Evolutionary conservation across 2,329 filamentous ascomycete species (phyloP).

Genomic region (Trichoderma sp.): DNA sequence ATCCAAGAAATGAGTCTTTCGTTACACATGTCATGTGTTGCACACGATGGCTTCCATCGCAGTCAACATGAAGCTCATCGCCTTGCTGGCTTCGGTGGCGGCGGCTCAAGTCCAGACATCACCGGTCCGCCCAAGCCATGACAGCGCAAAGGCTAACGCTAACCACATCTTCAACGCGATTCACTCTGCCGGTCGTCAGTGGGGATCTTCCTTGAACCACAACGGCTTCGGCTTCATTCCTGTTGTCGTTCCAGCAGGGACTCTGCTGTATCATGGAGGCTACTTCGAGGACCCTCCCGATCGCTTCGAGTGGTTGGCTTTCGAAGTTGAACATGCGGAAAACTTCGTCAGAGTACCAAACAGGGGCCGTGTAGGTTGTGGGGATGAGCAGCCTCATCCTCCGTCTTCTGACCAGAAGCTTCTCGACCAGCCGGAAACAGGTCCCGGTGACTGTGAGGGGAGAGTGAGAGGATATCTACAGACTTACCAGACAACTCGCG

Average conservation of each 20-base stretch:
- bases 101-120: neutral
- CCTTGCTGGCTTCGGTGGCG: slow-evolving; percentile 1
- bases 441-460: neutral
- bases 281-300: slow-evolving; percentile 42
- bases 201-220: slow-evolving; percentile 69
- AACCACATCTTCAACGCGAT: slow-evolving; percentile 70
- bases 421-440: neutral
- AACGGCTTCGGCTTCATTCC: slow-evolving; percentile 74
- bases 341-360: neutral
- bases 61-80: neutral
- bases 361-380: neutral
- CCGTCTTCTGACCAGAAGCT: neutral
- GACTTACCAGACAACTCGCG: slow-evolving; percentile 57
- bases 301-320: slow-evolving; percentile 68
- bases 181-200: slow-evolving; percentile 70
- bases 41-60: neutral
- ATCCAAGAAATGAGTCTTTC: neutral
- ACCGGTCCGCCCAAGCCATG: slow-evolving; percentile 36
- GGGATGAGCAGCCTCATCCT: neutral
- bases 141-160: slow-evolving; percentile 49
- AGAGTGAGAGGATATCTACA: slow-evolving; percentile 58
- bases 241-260: slow-evolving; percentile 61
- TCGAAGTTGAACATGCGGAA: slow-evolving; percentile 72
- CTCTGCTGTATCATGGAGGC: slow-evolving; percentile 66
- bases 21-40: neutral